Base-by-base conservation (phyloP, 2,329 filamentous ascomycete species). In the Fusarium palustre region DNA sequence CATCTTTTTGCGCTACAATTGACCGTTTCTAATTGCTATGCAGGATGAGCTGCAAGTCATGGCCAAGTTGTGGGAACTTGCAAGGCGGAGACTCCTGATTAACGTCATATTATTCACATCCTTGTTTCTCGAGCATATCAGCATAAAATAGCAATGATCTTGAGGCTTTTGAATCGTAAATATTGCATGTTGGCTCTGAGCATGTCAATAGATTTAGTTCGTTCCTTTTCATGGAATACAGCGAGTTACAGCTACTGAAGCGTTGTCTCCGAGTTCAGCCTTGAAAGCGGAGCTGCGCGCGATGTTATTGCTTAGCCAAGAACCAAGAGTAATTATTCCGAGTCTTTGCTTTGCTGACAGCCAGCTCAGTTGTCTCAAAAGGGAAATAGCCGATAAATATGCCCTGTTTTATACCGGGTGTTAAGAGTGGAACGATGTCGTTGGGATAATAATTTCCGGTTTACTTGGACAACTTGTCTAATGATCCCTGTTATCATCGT, bases 61-160 rank as follows among this genome's bases (percentile, higher is more conserved):
- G 7, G 33, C 20, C 7, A 25, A 9, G 15, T 25, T 25, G n/a
- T 22, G 25, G 25, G 16, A 9, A 18, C 28, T 31, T 5, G 43
- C 5, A 18, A 33, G 2, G n/a, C 13, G 20, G 31, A 22, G 12
- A 16, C 6, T 25, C 11, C 12, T 24, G 46, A 34, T 48, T 11
- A 33, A 49, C 31, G 31, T 15, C 16, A 11, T n/a, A 24, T n/a
- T n/a, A 13, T n/a, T 10, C 11, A 11, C 22, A 11, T 18, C 18
- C 0, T 18, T 18, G 22, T 25, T 7, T 13, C 15, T 8, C 5
- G 2, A 11, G 5, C 24, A 7, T 25, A 18, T 7, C 15, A 2
- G 15, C 41, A 25, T 3, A 10, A 4, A 24, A 18, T 5, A 10
- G 13, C 15, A 13, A 4, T 42, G 2, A 15, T 3, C 16, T 28